Evolutionary conservation across 306 rosid genomes (phyloP), one percentile per base, ranked within the genome.

Genomic region (Psophocarpus tetragonolobus): DNA sequence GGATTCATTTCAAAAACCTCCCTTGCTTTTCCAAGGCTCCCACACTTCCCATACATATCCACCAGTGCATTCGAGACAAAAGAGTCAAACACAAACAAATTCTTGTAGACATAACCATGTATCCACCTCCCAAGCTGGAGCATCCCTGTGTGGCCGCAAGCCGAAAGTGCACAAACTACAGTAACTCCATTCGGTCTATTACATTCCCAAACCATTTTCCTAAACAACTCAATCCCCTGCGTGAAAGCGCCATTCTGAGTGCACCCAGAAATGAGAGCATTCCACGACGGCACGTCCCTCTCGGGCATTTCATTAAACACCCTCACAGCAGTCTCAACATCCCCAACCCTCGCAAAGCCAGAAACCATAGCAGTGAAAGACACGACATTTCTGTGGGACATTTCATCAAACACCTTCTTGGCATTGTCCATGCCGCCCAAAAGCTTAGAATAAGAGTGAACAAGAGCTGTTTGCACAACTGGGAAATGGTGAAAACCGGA

Each of bases 41-140:
- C 98, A 42, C 97, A 93, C 71, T 93, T 93, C 62, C 93, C 98
- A 65, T 93, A 93, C 98, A 88, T 91, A 78, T 93, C 98, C 18
- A 91, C 82, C 8, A 93, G 87, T 15, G 94, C 91, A 76, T 87
- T 93, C 7, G 81, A 82, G 9, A 87, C 71, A 84, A 91, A 87
- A 3, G 90, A 75, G 73, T 89, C 89, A 3, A 75, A 69, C 32
- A 50, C 47, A 50, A 88, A 78, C 27, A 84, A 85, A 73, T 75
- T 83, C 75, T 85, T 87, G 72, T 75, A 84, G 72, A 88, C 39
- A 85, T 91, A 93, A 68, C 91, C 86, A 76, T 91, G 97, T 71
- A 89, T 85, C 90, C 90, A 89, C 69, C 80, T 91, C 68, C 98
- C 95, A 80, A 93, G 97, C 79, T 80, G 87, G 35, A 89, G 95